Conservation (phyloP, 805 yeast species). For the Candida parachauliodes region DNA sequence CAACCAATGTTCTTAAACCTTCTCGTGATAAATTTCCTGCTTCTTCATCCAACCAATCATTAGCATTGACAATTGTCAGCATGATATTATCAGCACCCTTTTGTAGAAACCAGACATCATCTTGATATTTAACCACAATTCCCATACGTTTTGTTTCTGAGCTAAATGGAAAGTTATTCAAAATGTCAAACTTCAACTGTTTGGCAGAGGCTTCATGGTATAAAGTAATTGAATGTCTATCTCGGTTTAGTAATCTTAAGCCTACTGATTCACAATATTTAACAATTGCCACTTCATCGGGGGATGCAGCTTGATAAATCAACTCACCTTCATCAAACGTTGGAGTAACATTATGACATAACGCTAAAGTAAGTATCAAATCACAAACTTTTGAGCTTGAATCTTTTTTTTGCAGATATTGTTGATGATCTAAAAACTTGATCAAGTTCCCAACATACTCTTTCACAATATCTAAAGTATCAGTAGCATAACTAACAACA, state of each 20-base stretch:
- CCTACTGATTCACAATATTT: slow-evolving; percentile 88
- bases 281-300: slow-evolving; percentile 97
- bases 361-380: slow-evolving; percentile 73
- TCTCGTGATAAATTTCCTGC: slow-evolving; percentile 97
- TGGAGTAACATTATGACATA: slow-evolving; percentile 98
- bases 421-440: slow-evolving; percentile 19
- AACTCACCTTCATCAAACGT: slow-evolving; percentile 46
- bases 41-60: slow-evolving; percentile 98
- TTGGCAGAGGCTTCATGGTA: slow-evolving; percentile 57
- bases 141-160: slow-evolving; percentile 98
- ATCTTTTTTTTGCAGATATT: slow-evolving; percentile 50
- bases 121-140: slow-evolving; percentile 63
- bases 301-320: slow-evolving; percentile 95
- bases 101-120: slow-evolving; percentile 78
- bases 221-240: slow-evolving; percentile 69
- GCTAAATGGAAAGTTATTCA: slow-evolving; percentile 88
- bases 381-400: slow-evolving; percentile 75
- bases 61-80: slow-evolving; percentile 74
- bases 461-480: slow-evolving; percentile 83
- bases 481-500: slow-evolving; percentile 86
- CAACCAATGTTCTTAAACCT: slow-evolving; percentile 91
- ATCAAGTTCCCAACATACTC: slow-evolving; percentile 49
- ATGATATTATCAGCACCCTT: slow-evolving; percentile 98
- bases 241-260: slow-evolving; percentile 73
- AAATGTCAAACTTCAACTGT: slow-evolving; percentile 56